Conservation (phyloP, 2,329 filamentous ascomycete species). For the Sarocladiaceae sp. region DNA sequence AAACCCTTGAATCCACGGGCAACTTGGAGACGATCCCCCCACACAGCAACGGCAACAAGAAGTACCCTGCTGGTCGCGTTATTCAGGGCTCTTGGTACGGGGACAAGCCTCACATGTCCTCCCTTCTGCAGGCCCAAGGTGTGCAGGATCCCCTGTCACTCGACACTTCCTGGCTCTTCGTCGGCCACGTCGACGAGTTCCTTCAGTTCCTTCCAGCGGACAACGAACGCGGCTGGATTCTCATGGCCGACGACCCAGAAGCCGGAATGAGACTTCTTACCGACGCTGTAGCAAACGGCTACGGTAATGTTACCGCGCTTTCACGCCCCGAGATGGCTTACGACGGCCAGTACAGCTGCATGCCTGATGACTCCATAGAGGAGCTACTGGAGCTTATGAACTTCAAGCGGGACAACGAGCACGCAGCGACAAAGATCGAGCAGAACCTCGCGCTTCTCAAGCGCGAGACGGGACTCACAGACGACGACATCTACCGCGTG, state of each 20-base stretch:
- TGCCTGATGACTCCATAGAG: slow-evolving; percentile 14
- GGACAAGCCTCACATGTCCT: slow-evolving; percentile 16
- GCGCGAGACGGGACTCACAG: slow-evolving; percentile 17
- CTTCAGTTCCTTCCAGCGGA: slow-evolving; percentile 21
- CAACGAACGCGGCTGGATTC: slow-evolving; percentile 19
- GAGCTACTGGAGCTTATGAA: slow-evolving; percentile 12
- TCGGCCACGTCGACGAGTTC: slow-evolving; percentile 24
- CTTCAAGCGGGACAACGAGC: slow-evolving; percentile 13
- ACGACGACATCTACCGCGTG: slow-evolving; percentile 18
- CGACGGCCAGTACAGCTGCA: slow-evolving; percentile 9
- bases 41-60: slow-evolving; percentile 15
- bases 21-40: slow-evolving; percentile 34
- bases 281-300: slow-evolving; percentile 13
- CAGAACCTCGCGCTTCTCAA: slow-evolving; percentile 18
- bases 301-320: slow-evolving; percentile 14
- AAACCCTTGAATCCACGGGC: slow-evolving; percentile 18
- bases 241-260: slow-evolving; percentile 18
- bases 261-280: slow-evolving; percentile 16
- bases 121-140: slow-evolving; percentile 26
- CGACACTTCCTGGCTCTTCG: slow-evolving; percentile 20
- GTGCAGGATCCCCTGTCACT: slow-evolving; percentile 27
- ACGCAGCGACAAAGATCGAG: slow-evolving; percentile 14
- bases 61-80: slow-evolving; percentile 16
- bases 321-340: slow-evolving; percentile 12
- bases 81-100: slow-evolving; percentile 15